Conservation (phyloP, 2,329 filamentous ascomycete genomes). For the Dothistroma pini region DNA sequence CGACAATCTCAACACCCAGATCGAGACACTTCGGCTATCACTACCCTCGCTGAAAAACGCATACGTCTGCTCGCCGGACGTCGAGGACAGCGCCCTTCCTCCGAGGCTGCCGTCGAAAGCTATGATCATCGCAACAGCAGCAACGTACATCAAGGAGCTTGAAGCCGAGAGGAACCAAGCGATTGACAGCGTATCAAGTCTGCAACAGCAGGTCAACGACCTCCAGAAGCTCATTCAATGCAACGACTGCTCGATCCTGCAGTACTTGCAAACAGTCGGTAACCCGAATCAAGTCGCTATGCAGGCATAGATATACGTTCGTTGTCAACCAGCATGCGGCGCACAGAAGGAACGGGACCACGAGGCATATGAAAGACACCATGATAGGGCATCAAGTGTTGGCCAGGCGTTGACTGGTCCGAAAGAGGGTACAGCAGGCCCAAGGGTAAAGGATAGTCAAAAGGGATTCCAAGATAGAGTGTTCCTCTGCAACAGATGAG, state of each 20-base stretch:
- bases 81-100: slow-evolving; percentile 42
- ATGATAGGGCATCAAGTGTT: neutral
- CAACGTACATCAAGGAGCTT: slow-evolving; percentile 46
- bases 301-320: neutral
- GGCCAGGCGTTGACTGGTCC: neutral
- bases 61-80: slow-evolving; percentile 39
- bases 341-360: neutral
- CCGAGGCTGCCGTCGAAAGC: slow-evolving; percentile 43
- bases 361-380: neutral
- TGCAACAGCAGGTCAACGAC: slow-evolving; percentile 40
- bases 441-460: neutral
- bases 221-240: slow-evolving; percentile 46
- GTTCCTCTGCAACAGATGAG: neutral
- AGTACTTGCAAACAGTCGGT: slow-evolving; percentile 23
- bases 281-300: slow-evolving; percentile 7
- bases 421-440: neutral
- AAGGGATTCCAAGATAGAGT: neutral
- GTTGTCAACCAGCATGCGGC: neutral
- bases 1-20: slow-evolving; percentile 45
- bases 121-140: slow-evolving; percentile 46
- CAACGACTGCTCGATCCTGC: slow-evolving; percentile 39
- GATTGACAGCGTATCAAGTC: slow-evolving; percentile 38
- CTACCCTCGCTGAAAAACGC: slow-evolving; percentile 41
- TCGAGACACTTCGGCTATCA: slow-evolving; percentile 40
- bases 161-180: slow-evolving; percentile 42